Base-by-base conservation (phyloP, 192 early-diverging fungal species). In the Mortierella hygrophila region DNA sequence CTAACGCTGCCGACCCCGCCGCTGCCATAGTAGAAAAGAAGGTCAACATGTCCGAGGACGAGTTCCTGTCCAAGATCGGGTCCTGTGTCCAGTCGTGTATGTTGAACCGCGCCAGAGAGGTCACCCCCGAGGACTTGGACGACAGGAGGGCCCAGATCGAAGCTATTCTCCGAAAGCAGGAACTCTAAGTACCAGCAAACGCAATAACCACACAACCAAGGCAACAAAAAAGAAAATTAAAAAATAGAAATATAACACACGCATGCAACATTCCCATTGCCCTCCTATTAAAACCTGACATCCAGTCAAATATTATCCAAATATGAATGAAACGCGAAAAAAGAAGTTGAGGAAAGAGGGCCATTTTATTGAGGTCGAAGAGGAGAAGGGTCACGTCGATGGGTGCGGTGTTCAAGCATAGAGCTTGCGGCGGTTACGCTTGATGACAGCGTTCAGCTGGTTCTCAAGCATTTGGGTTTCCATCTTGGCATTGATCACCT, bases 401-500 rank as follows among this genome's bases (percentile, higher is more conserved):
- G 60, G 26, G 11, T 26, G 23, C 10, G 8, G 6, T 60, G 9
- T 35, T 37, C 74, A 83, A 9, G 82, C 82, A 38, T 85, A 85
- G 16, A 85, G 74, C 29, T 85, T 85, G 7, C 82, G 77, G 26
- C 82, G 82, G 41, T 85, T 85, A 10, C 82, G 72, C 57, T 85
- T 85, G 54, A 85, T 79, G 52, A 85, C 82, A 4, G 82, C 82
- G 44, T 85, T 85, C 29, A 85, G 52, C 38, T 79, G 77, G 65
- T 85, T 79, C 82, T 85, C 82, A 44, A 85, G 46, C 82, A 85
- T 85, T 57, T 85, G 82, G 4, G 82, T 85, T 55, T 85, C 82
- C 82, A 85, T 85, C 69, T 85, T 85, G 40, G 82, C 82, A 76
- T 85, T 79, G 68, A 85, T 85, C 68, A 85, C 82, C 15, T 85